Evolutionary conservation across 169 alveolate genomes (phyloP), one percentile per base, ranked within the genome.

Genomic region (Condylostoma magnum): DNA sequence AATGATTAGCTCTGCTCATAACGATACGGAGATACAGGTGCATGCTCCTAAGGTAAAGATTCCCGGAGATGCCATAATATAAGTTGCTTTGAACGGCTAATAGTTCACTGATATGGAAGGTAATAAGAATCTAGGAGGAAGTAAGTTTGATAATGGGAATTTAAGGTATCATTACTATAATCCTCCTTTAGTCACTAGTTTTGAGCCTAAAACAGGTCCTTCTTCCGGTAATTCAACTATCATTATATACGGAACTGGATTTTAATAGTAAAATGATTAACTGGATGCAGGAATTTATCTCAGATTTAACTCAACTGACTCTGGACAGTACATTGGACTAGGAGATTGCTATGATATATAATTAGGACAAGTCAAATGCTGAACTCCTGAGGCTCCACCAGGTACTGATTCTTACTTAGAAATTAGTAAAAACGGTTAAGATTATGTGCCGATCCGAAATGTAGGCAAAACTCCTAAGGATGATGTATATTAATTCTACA

Each of bases 41-140:
- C 73, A 69, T 38, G 66, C 92, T 6, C 92, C 92, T n/a, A 41
- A 69, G 38, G 91, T 86, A 20, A 55, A 75, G 44, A 76, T 60
- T 38, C 86, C 92, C 4, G 92, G 87, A 65, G 82, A 79, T 66
- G 90, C 83, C 25, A 89, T 89, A 6, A 92, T 89, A 25, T 82
- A 84, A 73, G 90, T 89, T 37, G 78, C 86, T 10, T 53, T 89
- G 28, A 89, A 89, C 76, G 95, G 95, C 3, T 86, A 84, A 50
- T 85, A 89, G 70, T 84, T 77, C 36, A 84, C 77, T 44, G 91
- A 89, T 54, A 65, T 67, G 20, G 90, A 89, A 68, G 84, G 86
- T 54, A 80, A 91, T 34, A 50, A 47, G 22, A 67, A 46, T 20
- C 10, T 27, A 4, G 76, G 76, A 67, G 73, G 73, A 18, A 25